Conservation (phyloP, 1,139 yeast species). For the Hyphopichia pseudoburtonii region DNA sequence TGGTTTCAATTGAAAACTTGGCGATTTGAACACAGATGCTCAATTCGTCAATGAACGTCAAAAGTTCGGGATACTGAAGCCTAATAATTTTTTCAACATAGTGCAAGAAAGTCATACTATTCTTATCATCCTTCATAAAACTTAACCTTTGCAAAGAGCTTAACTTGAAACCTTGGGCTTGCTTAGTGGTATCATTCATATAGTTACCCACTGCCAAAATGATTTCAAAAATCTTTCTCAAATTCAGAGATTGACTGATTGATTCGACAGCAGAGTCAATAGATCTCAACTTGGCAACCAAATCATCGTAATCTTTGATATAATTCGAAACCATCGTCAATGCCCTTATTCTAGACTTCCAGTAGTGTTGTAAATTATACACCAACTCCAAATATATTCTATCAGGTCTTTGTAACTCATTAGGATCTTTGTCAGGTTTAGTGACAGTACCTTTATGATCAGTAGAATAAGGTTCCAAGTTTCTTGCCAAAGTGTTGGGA, state of each 20-base stretch:
- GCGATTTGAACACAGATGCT: conserved; percentile 58
- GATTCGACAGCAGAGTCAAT: conserved; percentile 67
- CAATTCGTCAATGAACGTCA: conserved; percentile 59
- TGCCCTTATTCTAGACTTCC: conserved; percentile 80
- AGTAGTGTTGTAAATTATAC: conserved; percentile 73
- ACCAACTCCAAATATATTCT: conserved; percentile 70
- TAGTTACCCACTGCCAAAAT: conserved; percentile 81
- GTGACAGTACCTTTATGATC: conserved; percentile 49
- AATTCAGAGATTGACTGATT: conserved; percentile 55
- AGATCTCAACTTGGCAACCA: conserved; percentile 56
- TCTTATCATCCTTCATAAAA: conserved; percentile 75
- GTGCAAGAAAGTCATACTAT: conserved; percentile 75
- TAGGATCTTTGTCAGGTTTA: conserved; percentile 73
- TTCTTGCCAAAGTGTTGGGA: conserved; percentile 60
- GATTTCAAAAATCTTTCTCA: conserved; percentile 69
- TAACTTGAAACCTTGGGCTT: conserved; percentile 77
- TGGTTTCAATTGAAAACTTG: conserved; percentile 67
- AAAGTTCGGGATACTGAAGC: conserved; percentile 64
- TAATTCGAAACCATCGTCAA: conserved; percentile 57
- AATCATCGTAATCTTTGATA: conserved; percentile 71
- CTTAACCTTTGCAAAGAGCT: conserved; percentile 72
- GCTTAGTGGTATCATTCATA: conserved; percentile 78
- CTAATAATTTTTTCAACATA: conserved; percentile 75
- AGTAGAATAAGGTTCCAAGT: conserved; percentile 65
- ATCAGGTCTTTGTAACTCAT: conserved; percentile 74